phyloP scores from a whole-genome alignment of 495 filamentous ascomycete genomes.

The Aspergillus bertholletiae region DNA sequence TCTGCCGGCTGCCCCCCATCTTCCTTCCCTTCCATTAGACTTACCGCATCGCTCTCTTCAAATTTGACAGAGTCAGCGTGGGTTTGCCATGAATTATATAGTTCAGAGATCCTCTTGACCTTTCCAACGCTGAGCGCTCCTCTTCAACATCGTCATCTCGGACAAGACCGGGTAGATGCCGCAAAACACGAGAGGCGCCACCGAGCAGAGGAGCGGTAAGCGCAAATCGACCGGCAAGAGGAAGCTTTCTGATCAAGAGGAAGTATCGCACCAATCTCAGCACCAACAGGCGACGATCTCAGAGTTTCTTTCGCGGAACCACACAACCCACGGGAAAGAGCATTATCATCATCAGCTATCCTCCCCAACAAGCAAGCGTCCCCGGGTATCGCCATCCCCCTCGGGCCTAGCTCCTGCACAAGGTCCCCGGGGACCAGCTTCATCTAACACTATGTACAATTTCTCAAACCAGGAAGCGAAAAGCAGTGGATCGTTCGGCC shows the following conservation, averaged over 20 bases:
- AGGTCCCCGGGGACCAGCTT: conserved; percentile 11
- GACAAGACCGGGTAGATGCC: conserved; percentile 47
- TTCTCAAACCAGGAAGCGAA: conserved; percentile 38
- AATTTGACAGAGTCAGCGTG: not conserved
- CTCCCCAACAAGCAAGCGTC: conserved; percentile 39
- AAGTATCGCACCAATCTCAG: conserved; percentile 30
- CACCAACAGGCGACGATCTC: conserved; percentile 46
- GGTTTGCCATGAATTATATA: conserved; percentile 17
- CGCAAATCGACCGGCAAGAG: conserved; percentile 46
- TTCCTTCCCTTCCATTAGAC: not conserved
- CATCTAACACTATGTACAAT: conserved; percentile 45
- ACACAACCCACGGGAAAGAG: conserved; percentile 15
- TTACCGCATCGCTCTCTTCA: not conserved
- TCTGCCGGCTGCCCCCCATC: not conserved
- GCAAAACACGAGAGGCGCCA: conserved; percentile 39
- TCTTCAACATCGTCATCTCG: conserved; percentile 18
- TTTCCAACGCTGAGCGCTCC: conserved; percentile 20
- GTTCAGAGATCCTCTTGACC: conserved; percentile 11
- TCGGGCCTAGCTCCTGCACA: conserved; percentile 15
- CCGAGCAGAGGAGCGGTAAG: conserved; percentile 47
- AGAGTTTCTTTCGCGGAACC: conserved; percentile 41
- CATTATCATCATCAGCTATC: conserved; percentile 14
- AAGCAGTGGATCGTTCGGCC: conserved; percentile 24
- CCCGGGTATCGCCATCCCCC: conserved; percentile 33
- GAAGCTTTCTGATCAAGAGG: conserved; percentile 42